Conservation (phyloP, 1,284 basidiomycete genomes). For the Wallemia hederae region DNA sequence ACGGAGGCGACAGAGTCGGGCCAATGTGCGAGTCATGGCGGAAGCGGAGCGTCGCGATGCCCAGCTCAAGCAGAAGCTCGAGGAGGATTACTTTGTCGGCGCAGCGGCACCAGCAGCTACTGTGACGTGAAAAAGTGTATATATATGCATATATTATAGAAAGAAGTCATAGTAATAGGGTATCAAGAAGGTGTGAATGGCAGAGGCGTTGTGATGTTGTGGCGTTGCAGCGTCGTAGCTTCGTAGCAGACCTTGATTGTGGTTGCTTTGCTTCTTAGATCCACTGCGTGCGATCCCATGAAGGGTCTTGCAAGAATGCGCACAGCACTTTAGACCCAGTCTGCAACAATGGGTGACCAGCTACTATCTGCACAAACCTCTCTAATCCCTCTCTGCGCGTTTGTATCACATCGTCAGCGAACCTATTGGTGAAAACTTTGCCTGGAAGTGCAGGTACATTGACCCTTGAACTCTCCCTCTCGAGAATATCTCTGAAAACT, state of each 20-base stretch:
- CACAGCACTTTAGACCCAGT: slow-evolving; percentile 92
- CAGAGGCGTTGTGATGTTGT: no score
- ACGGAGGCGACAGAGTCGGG: background rate
- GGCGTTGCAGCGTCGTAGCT: no score
- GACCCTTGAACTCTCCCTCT: slow-evolving; percentile 82
- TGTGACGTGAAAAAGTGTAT: background rate
- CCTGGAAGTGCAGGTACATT: slow-evolving; percentile 92
- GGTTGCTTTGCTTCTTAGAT: slow-evolving; percentile 22
- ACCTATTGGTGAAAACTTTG: slow-evolving; percentile 84
- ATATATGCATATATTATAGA: no score
- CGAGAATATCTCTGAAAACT: slow-evolving; percentile 90
- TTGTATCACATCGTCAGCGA: slow-evolving; percentile 94
- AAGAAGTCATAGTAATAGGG: no score
- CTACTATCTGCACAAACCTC: slow-evolving; percentile 80
- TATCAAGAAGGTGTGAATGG: no score
- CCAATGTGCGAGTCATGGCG: background rate
- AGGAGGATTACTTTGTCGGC: background rate
- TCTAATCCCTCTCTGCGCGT: slow-evolving; percentile 70
- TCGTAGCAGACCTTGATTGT: no score
- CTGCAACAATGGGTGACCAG: slow-evolving; percentile 86
- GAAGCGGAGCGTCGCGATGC: background rate
- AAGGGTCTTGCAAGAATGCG: slow-evolving; percentile 76
- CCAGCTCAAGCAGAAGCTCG: background rate
- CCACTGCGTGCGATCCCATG: slow-evolving; percentile 53
- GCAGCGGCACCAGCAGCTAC: background rate